Percentiles rank a stretch among this genome's conserved stretches.
Evolutionary conservation across 129 eudicot genomes (phyloP).

Genomic region (carrot (Daucus carota)): DNA sequence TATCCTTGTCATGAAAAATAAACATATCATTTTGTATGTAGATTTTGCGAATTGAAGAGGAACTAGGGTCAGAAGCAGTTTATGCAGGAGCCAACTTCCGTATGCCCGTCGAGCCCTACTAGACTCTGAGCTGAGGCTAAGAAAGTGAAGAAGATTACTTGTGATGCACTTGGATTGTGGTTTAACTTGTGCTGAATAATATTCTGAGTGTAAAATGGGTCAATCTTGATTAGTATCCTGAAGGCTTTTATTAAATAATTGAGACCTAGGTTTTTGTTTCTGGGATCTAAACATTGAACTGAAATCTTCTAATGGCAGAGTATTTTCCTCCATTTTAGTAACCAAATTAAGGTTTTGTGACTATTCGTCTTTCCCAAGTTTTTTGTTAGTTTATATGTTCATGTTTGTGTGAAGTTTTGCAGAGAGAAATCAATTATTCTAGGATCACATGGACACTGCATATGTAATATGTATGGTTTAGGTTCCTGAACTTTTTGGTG

Average conservation of each 20-base stretch:
- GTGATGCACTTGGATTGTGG: not conserved
- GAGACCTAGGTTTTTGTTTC: not conserved
- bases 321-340: not conserved
- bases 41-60: constrained; percentile 92
- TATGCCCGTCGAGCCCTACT: constrained; percentile 81
- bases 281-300: not conserved
- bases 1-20: not conserved
- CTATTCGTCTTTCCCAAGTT: not conserved
- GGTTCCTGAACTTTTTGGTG: too few relatives aligned
- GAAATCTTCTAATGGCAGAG: not conserved
- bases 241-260: constrained; percentile 9
- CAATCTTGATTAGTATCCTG: not conserved
- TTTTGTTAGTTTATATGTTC: not conserved
- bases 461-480: too few relatives aligned
- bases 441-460: too few relatives aligned
- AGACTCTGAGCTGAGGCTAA: constrained; percentile 13
- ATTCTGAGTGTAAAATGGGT: not conserved
- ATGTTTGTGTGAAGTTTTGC: too few relatives aligned
- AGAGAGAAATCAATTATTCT: too few relatives aligned
- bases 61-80: constrained; percentile 80
- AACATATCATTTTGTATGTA: not conserved
- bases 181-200: not conserved
- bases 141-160: not conserved
- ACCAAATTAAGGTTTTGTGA: not conserved
- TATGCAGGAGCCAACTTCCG: constrained; percentile 95